Evolutionary conservation across 805 yeast genomes (phyloP).

Genomic region (Yarrowia keelungensis): DNA sequence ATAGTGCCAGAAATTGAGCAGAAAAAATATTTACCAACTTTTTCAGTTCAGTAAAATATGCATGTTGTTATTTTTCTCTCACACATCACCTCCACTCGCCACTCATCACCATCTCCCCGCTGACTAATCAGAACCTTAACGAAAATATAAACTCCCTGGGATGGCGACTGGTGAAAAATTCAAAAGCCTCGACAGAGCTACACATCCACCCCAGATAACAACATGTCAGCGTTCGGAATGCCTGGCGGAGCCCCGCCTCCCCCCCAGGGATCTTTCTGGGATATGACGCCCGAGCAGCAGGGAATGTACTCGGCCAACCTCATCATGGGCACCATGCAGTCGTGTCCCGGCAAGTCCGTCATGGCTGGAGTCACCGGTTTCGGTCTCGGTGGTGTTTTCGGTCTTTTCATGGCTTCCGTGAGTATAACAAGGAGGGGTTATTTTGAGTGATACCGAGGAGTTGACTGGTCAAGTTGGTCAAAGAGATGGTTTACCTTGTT

Average conservation of each 20-base stretch:
- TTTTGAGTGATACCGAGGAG: not conserved
- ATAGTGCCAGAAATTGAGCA: not conserved
- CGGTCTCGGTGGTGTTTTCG: slow-evolving; percentile 93
- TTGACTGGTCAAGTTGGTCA: not conserved
- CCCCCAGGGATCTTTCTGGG: slow-evolving; percentile 54
- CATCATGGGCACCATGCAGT: slow-evolving; percentile 82
- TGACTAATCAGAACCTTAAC: slow-evolving; percentile 28
- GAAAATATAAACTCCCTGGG: slow-evolving; percentile 22
- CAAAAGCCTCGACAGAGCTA: slow-evolving; percentile 27
- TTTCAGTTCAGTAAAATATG: too few species aligned
- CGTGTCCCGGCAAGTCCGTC: slow-evolving; percentile 93
- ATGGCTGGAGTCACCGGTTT: slow-evolving; percentile 95
- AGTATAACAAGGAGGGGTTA: slow-evolving; percentile 30
- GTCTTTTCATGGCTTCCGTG: slow-evolving; percentile 76
- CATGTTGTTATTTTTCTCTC: too few species aligned
- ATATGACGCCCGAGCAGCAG: slow-evolving; percentile 90
- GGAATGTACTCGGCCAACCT: slow-evolving; percentile 87
- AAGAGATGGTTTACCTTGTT: not conserved
- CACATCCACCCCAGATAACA: slow-evolving; percentile 9
- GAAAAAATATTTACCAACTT: not conserved
- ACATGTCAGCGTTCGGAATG: slow-evolving; percentile 35
- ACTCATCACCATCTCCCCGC: not conserved
- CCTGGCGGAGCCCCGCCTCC: slow-evolving; percentile 20
- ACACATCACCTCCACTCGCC: not conserved
- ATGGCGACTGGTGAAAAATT: slow-evolving; percentile 25